Base-by-base conservation (phyloP, 177 flowering plant genomes). In the Vitis hybrid region DNA sequence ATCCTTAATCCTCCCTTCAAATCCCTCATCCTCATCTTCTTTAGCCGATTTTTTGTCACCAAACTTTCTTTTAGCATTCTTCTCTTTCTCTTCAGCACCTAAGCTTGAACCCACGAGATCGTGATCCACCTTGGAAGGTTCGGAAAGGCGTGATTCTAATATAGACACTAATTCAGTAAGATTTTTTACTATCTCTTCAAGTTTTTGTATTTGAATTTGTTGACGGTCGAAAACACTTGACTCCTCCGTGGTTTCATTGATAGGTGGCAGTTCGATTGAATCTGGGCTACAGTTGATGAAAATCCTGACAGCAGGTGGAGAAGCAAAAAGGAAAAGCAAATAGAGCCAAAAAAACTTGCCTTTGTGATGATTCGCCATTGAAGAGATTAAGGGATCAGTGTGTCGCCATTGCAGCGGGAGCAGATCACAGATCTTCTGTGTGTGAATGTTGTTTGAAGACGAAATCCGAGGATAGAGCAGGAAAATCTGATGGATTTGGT, bases 171-270 rank as follows among this genome's bases (percentile, higher is more conserved):
- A 51, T 38, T 88, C 90, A 53, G 79, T 88, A 33, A 95, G 88
- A 68, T 84, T 90, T 62, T 74, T 80, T 44, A 95, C 91, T 22
- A 93, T 64, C 22, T 82, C 78, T 72, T 95, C 96, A 8, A 95
- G 92, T 69, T 75, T 90, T 63, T 81, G 73, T 68, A 95, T 68
- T 51, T 90, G 87, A 57, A 68, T 62, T 65, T 79, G 83, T 49
- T 88, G 88, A 47, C 79, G 82, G 74, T 80, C 85, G 59, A 74
- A 18, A 10, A 78, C 59, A 58, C 11, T 3, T 7, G 22, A 5
- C n/a, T 11, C 28, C 19, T 20, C 53, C n/a, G 57, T 73, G 9
- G 66, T 22, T 19, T 59, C 73, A 17, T 12, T 11, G n/a, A 47
- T 17, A 55, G 55, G 59, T 8, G 2, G 47, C 47, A 38, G 47